Conservation (phyloP, 352 stramenopile species). For the Plasmopara viticola region DNA sequence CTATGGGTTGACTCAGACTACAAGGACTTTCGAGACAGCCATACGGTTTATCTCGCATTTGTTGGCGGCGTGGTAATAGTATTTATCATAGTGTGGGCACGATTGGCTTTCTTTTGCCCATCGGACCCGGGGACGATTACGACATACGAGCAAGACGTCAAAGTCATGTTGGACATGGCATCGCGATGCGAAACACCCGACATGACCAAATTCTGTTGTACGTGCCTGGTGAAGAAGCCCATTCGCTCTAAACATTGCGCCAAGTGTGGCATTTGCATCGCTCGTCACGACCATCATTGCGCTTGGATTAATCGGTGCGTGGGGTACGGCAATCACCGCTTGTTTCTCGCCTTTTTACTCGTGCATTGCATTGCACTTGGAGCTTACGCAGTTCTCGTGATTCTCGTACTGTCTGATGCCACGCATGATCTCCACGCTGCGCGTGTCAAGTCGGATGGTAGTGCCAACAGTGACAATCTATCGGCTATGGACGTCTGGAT, state of each 20-base stretch:
- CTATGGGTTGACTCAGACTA: constrained; percentile 49
- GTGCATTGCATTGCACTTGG: constrained; percentile 50
- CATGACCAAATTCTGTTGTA: constrained; percentile 54
- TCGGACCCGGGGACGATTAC: constrained; percentile 50
- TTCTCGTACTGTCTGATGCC: constrained; percentile 35
- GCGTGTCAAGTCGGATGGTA: constrained; percentile 16
- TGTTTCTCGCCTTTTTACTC: constrained; percentile 73
- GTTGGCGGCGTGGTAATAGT: constrained; percentile 35
- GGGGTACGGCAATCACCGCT: constrained; percentile 69
- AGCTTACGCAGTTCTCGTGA: constrained; percentile 38
- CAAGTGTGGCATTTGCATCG: constrained; percentile 70
- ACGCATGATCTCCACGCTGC: constrained; percentile 30
- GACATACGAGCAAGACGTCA: constrained; percentile 48
- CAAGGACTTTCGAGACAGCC: constrained; percentile 24
- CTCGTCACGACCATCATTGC: constrained; percentile 84
- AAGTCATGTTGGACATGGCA: constrained; percentile 42
- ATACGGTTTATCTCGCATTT: constrained; percentile 34
- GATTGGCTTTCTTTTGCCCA: constrained; percentile 47
- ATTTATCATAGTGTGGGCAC: constrained; percentile 46
- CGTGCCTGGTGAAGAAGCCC: constrained; percentile 62
- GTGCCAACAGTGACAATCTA: constrained; percentile 21
- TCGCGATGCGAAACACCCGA: constrained; percentile 33
- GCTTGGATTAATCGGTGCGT: constrained; percentile 84
- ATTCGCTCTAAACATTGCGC: constrained; percentile 79
- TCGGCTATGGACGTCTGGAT: constrained; percentile 51